Conservation (phyloP, 202 grass and related monocot species). For the Cymbopogon flexuosus region DNA sequence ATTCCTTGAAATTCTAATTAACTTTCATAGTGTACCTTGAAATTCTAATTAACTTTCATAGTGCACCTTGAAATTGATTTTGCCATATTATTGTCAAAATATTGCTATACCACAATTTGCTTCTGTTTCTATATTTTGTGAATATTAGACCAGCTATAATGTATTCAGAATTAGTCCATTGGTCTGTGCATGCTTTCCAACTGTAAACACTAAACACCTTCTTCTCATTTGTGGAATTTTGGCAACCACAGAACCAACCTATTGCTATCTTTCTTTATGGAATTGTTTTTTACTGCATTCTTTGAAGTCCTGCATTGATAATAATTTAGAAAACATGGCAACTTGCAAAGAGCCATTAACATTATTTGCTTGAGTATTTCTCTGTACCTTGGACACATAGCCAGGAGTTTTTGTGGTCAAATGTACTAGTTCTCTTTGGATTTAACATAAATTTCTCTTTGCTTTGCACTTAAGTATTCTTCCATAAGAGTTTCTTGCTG, state of each 20-base stretch:
- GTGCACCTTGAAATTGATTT: slow-evolving; percentile 5
- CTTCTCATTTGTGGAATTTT: slow-evolving; percentile 25
- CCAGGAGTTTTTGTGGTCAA: neutral
- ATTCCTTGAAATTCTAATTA: neutral
- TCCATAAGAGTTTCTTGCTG: neutral
- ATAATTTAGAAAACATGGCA: slow-evolving; percentile 6
- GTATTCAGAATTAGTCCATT: slow-evolving; percentile 10
- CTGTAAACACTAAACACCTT: slow-evolving; percentile 1
- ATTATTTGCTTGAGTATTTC: slow-evolving; percentile 20
- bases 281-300: slow-evolving; percentile 9
- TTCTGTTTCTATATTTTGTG: slow-evolving; percentile 7
- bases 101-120: neutral
- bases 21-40: neutral
- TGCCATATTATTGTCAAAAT: slow-evolving; percentile 5
- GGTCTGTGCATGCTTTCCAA: neutral
- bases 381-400: neutral
- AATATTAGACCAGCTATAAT: slow-evolving; percentile 9
- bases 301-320: neutral
- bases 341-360: neutral
- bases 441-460: neutral
- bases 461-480: neutral
- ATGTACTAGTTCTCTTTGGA: slow-evolving; percentile 6
- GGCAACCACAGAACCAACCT: neutral
- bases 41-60: neutral
- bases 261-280: slow-evolving; percentile 20